These are phyloP conservation scores for Tetrapisispora phaffii DNA, from an alignment of 805 yeast species.

Conservation along the genomic window DNA sequence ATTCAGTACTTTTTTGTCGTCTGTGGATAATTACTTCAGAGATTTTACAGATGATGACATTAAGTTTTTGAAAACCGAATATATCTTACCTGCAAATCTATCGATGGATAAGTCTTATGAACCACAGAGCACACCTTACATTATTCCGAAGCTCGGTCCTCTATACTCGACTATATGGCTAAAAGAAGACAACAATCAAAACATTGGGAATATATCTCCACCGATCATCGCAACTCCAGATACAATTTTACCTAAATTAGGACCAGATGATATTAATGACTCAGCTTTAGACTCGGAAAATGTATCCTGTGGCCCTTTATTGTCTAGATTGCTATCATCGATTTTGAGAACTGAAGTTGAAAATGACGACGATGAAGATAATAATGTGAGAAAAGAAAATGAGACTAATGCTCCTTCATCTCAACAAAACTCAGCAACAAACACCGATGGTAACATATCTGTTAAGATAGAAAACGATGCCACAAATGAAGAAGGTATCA, in stretches of 20 bases:
- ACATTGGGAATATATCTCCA: slow-evolving; percentile 34
- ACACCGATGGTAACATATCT: background rate
- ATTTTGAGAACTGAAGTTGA: slow-evolving; percentile 35
- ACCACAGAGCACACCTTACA: slow-evolving; percentile 59
- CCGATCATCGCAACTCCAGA: slow-evolving; percentile 39
- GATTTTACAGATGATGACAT: slow-evolving; percentile 73
- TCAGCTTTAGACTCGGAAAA: slow-evolving; percentile 59
- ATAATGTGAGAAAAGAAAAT: background rate
- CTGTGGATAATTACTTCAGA: slow-evolving; percentile 77
- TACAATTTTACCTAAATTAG: slow-evolving; percentile 44
- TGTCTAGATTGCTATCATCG: slow-evolving; percentile 76
- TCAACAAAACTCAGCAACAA: background rate
- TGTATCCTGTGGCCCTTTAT: slow-evolving; percentile 83
- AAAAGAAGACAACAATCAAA: slow-evolving; percentile 57
- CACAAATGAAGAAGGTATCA: slow-evolving; percentile 3
- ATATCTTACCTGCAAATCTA: slow-evolving; percentile 43
- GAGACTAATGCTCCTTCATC: slow-evolving; percentile 1
- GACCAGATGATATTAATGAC: slow-evolving; percentile 39
- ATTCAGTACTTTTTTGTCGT: slow-evolving; percentile 75
- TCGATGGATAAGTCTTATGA: slow-evolving; percentile 40
- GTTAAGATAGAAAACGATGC: background rate
- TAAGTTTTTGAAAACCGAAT: slow-evolving; percentile 54
- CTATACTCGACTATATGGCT: slow-evolving; percentile 78
- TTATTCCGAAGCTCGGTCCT: slow-evolving; percentile 80
- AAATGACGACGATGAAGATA: slow-evolving; percentile 1